phyloP scores from a whole-genome alignment of 768 basidiomycete species.

The Termitomyces sp. region DNA sequence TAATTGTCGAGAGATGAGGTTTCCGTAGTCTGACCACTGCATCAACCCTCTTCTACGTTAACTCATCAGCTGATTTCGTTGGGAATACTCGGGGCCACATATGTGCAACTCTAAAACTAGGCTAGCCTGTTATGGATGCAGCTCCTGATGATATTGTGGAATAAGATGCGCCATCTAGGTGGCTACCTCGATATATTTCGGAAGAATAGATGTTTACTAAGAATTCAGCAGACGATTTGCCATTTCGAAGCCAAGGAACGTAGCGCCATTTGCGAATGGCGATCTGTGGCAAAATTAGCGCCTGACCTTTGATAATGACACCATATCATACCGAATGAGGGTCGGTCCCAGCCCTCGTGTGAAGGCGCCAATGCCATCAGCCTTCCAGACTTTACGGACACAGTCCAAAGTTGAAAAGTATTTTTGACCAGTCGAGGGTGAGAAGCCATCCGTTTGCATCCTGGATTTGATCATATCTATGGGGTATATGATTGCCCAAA shows the following conservation, averaged over 20 bases:
- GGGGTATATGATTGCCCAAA: slow-evolving; percentile 93
- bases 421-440: slow-evolving; percentile 69
- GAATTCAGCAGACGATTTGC: slow-evolving; percentile 70
- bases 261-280: slow-evolving; percentile 95
- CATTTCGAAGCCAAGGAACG: slow-evolving; percentile 95
- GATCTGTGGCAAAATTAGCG: slow-evolving; percentile 46
- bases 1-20: not conserved
- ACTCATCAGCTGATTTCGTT: not conserved
- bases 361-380: slow-evolving; percentile 84
- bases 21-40: not conserved
- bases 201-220: not conserved
- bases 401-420: slow-evolving; percentile 84
- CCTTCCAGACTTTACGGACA: slow-evolving; percentile 75
- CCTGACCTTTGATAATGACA: not conserved
- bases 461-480: slow-evolving; percentile 96
- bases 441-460: slow-evolving; percentile 93
- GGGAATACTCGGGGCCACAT: not conserved
- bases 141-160: not conserved
- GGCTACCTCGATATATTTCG: not conserved
- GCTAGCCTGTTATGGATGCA: not conserved
- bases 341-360: slow-evolving; percentile 91
- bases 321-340: slow-evolving; percentile 66
- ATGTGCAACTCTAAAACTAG: not conserved
- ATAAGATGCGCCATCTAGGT: not conserved
- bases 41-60: not conserved